Conservation (phyloP, 2,329 filamentous ascomycete genomes). For the Diplodia seriata region DNA sequence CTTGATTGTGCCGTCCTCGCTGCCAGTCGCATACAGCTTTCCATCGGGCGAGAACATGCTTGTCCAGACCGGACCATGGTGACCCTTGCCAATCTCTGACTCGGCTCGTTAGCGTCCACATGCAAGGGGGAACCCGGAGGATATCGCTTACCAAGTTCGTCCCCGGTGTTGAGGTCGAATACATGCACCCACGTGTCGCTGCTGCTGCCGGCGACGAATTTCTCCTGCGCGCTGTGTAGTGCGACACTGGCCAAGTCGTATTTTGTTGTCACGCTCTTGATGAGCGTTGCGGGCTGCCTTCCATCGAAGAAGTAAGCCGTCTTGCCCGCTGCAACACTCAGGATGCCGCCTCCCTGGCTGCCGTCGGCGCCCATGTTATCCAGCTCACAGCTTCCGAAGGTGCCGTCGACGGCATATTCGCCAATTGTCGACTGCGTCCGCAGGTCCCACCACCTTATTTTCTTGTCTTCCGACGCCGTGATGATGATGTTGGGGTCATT, state of each 20-base stretch:
- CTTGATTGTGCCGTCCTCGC: slow-evolving; percentile 97
- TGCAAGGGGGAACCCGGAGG: neutral
- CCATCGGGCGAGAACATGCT: slow-evolving; percentile 93
- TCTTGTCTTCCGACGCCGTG: slow-evolving; percentile 89
- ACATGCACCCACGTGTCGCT: slow-evolving; percentile 97
- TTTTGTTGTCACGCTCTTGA: slow-evolving; percentile 80
- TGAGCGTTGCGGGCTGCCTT: slow-evolving; percentile 66
- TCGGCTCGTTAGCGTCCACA: slow-evolving; percentile 17
- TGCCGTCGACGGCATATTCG: slow-evolving; percentile 78
- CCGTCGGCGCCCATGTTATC: slow-evolving; percentile 70
- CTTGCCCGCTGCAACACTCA: slow-evolving; percentile 94
- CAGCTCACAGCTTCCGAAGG: slow-evolving; percentile 92
- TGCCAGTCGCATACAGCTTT: slow-evolving; percentile 94
- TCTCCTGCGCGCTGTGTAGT: slow-evolving; percentile 79
- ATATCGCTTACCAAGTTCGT: slow-evolving; percentile 69
- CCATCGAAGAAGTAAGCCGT: slow-evolving; percentile 92
- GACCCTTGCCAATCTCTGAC: slow-evolving; percentile 89
- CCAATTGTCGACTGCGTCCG: slow-evolving; percentile 76
- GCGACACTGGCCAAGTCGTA: slow-evolving; percentile 92
- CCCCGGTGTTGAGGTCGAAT: slow-evolving; percentile 83
- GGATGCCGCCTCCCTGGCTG: slow-evolving; percentile 70
- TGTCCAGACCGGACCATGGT: slow-evolving; percentile 97
- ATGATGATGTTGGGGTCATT: slow-evolving; percentile 85
- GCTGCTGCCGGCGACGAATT: slow-evolving; percentile 88
- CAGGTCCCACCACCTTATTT: slow-evolving; percentile 92